These are phyloP conservation scores for Haberlea rhodopensis DNA, from an alignment of 257 asterid species.

Conservation along the genomic window DNA sequence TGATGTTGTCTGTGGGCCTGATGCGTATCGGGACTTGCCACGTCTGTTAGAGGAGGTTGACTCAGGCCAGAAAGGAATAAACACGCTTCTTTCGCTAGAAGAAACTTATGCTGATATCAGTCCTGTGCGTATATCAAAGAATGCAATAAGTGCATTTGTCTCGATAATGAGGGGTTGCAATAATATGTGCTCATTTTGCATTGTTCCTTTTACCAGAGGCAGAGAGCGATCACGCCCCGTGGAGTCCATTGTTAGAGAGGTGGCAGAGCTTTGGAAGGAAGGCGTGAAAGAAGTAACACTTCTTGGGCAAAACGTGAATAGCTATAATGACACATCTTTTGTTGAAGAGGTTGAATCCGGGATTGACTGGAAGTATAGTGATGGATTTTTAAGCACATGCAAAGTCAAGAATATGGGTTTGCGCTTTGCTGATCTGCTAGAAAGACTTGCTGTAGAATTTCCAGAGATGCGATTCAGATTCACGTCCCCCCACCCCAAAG, in stretches of 20 bases:
- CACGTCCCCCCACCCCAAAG: constrained; percentile 99
- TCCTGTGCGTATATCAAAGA: constrained; percentile 92
- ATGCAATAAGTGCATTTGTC: constrained; percentile 87
- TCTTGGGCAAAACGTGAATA: constrained; percentile 95
- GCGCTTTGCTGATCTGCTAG: constrained; percentile 92
- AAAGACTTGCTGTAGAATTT: constrained; percentile 74
- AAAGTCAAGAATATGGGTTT: constrained; percentile 82
- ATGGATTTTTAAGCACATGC: constrained; percentile 77
- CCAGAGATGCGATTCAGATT: constrained; percentile 97
- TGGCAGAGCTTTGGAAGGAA: constrained; percentile 83
- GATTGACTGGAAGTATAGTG: constrained; percentile 76
- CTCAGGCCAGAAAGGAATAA: constrained; percentile 94
- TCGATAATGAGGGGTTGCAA: constrained; percentile 99
- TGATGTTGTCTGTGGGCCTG: constrained; percentile 98
- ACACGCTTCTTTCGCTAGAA: constrained; percentile 93
- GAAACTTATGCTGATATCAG: constrained; percentile 96
- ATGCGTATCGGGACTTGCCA: constrained; percentile 94
- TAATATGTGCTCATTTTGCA: constrained; percentile 97
- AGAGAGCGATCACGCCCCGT: constrained; percentile 93
- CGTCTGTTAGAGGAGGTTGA: constrained; percentile 92
- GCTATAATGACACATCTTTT: constrained; percentile 78
- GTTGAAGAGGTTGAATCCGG: constrained; percentile 70
- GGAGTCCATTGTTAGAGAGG: constrained; percentile 89
- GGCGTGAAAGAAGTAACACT: constrained; percentile 97
- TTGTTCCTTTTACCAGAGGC: constrained; percentile 98